These are phyloP conservation scores for Penicillium polonicum DNA, from an alignment of 2,329 filamentous ascomycete genomes.

Conservation along the genomic window DNA sequence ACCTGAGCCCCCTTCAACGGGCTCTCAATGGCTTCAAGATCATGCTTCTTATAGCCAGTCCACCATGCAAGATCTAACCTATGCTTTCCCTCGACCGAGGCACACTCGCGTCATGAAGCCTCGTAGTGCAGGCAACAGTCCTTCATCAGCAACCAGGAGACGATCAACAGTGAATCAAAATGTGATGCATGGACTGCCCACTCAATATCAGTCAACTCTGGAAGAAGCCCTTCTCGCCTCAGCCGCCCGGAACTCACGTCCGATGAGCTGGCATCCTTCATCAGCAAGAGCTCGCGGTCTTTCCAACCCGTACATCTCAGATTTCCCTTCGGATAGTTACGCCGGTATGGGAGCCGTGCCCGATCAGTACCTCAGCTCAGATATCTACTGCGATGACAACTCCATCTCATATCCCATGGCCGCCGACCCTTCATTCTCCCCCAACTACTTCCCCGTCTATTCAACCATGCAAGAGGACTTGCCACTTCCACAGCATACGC, in stretches of 20 bases:
- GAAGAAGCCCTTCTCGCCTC: slow-evolving; percentile 44
- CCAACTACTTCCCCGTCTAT: slow-evolving; percentile 24
- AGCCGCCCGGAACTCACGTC: slow-evolving; percentile 51
- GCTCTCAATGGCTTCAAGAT: slow-evolving; percentile 29
- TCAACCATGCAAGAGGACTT: slow-evolving; percentile 21
- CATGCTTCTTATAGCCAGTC: slow-evolving; percentile 24
- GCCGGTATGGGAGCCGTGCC: slow-evolving; percentile 17
- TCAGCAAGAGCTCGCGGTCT: slow-evolving; percentile 44
- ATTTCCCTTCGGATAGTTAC: slow-evolving; percentile 22
- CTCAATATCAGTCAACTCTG: slow-evolving; percentile 45
- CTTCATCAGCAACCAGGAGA: slow-evolving; percentile 49
- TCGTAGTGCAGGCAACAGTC: slow-evolving; percentile 67
- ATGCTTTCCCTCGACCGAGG: slow-evolving; percentile 53
- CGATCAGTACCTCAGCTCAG: slow-evolving; percentile 20
- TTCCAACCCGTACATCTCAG: slow-evolving; percentile 23
- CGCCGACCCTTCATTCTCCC: slow-evolving; percentile 20
- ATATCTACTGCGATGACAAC: slow-evolving; percentile 19
- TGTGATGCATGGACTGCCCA: slow-evolving; percentile 45
- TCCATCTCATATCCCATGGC: slow-evolving; percentile 27
- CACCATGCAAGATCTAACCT: slow-evolving; percentile 40
- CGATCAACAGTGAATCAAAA: slow-evolving; percentile 55
- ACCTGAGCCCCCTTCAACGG: slow-evolving; percentile 26
- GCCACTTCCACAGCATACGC: slow-evolving; percentile 23
- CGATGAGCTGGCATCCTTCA: slow-evolving; percentile 74
- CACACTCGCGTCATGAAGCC: slow-evolving; percentile 61